Conservation (phyloP, 148 eudicot genomes). For the Silene uniflora region DNA sequence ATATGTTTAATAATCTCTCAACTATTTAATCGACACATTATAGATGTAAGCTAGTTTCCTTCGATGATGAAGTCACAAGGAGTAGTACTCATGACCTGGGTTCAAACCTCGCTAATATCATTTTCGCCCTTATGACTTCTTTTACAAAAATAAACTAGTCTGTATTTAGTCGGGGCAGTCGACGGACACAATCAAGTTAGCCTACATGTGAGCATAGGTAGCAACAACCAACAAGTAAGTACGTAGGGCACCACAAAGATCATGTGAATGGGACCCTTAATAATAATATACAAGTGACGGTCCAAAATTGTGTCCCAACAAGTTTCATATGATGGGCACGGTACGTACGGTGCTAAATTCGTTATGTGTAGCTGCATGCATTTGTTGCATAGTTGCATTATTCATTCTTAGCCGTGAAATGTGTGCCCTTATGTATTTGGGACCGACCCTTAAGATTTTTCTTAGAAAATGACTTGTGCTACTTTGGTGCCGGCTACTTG, state of each 20-base stretch:
- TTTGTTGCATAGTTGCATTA: not conserved
- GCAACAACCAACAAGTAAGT: slow-evolving; percentile 10
- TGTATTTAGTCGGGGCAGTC: too few relatives aligned
- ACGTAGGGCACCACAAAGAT: not conserved
- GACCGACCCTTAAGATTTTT: slow-evolving; percentile 6
- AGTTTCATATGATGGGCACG: slow-evolving; percentile 14
- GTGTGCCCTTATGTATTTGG: slow-evolving; percentile 19
- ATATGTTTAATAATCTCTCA: too few relatives aligned
- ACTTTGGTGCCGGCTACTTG: slow-evolving; percentile 7
- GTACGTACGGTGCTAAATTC: too few relatives aligned
- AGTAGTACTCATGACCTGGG: too few relatives aligned
- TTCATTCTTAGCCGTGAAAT: slow-evolving; percentile 13
- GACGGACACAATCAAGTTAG: not conserved
- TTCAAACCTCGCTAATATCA: too few relatives aligned
- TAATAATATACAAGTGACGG: slow-evolving; percentile 10
- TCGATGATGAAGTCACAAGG: too few relatives aligned
- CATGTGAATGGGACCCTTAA: slow-evolving; percentile 24
- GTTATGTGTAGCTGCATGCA: too few relatives aligned
- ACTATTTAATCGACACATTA: too few relatives aligned
- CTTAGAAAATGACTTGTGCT: not conserved
- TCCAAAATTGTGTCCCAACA: slow-evolving; percentile 23
- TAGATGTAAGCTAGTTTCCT: too few relatives aligned
- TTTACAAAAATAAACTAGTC: too few relatives aligned
- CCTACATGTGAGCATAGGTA: not conserved
- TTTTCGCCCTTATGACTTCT: too few relatives aligned